Evolutionary conservation across 805 yeast species (phyloP), one percentile per base, ranked within the genome.

Genomic region (Metschnikowia gruessii): DNA sequence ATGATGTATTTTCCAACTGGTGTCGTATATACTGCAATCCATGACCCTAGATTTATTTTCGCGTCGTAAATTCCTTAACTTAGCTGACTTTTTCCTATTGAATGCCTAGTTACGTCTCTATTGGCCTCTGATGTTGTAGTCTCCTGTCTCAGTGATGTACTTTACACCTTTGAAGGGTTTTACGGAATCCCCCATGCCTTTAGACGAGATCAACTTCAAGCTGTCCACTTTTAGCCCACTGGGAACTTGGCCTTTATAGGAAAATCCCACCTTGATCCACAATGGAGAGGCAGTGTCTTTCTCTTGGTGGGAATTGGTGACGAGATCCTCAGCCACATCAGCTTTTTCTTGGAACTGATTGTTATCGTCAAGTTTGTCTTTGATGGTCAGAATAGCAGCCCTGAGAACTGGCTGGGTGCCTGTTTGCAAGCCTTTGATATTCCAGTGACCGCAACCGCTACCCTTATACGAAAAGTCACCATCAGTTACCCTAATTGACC

Each of bases 131-230:
- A 82, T 69, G 2, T 80, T 66, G 55, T 71, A 79, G 45, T 83
- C 82, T 1, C 84, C 86, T 0, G 86, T 75, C 45, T 68, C 66
- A 5, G 96, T 82, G 10, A 78, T 68, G 60, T 91, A 91, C 60
- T 90, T 86, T 17, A 91, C 97, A 1, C 98, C 98, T 62, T 90
- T 91, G 70, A 81, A 91, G 0, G 96, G 96, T 58, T 82, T 84
- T 10, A 80, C 83, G 4, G 71, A 70, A 2, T 80, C 81, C 5
- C 78, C 77, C 46, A 81, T 56, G 0, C 92, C 90, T 52, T 69
- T 70, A n/a, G 75, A 70, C 51, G 79, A 73, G 7, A 72, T 56
- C 15, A 88, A 76, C 56, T 80, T 77, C 50, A 90, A 66, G 24
- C 83, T 73, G 11, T 79, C 83, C 2, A 90, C 85, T 55, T 79